A percentile compares a stretch with the other conserved stretches of the same genome.
Conservation (phyloP, 352 stramenopile species). For the Plasmopara muralis region DNA sequence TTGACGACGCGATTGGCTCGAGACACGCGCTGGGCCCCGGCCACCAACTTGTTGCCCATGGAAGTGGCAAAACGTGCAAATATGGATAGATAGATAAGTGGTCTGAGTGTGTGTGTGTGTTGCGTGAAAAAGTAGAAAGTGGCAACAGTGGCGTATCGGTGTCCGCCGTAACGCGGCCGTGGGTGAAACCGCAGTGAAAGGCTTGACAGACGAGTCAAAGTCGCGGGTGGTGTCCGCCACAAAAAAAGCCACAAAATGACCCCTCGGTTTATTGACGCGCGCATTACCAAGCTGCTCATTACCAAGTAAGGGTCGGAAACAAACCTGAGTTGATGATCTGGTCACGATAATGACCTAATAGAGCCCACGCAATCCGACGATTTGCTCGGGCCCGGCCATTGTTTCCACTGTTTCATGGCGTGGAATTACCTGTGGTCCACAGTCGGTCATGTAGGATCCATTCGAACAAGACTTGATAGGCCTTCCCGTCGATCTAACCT, state of each 20-base stretch:
- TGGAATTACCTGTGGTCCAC: slow-evolving; percentile 1
- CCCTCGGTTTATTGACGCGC: slow-evolving; percentile 14
- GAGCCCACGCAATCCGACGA: slow-evolving; percentile 10
- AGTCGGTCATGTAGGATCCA: not conserved
- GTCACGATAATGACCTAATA: slow-evolving; percentile 1
- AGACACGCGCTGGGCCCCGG: slow-evolving; percentile 10
- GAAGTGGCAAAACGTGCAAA: slow-evolving; percentile 1
- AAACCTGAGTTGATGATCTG: not conserved
- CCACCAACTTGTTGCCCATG: slow-evolving; percentile 24
- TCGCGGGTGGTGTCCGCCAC: slow-evolving; percentile 16
- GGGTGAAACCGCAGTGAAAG: slow-evolving; percentile 25
- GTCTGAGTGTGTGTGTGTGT: slow-evolving; percentile 5
- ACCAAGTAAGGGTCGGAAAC: too few relatives aligned
- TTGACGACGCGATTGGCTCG: slow-evolving; percentile 13
- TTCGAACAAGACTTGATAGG: not conserved
- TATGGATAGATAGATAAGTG: too few relatives aligned
- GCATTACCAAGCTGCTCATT: not conserved
- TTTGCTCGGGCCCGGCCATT: not conserved
- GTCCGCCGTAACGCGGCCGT: slow-evolving; percentile 2
- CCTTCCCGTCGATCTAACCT: not conserved
- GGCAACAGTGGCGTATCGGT: slow-evolving; percentile 10
- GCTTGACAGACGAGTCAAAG: slow-evolving; percentile 16
- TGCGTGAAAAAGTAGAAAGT: slow-evolving; percentile 19
- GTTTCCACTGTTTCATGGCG: slow-evolving; percentile 8
- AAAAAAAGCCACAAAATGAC: slow-evolving; percentile 22